Evolutionary conservation across 805 yeast species (phyloP).

Genomic region (Cyberlindnera petersonii): DNA sequence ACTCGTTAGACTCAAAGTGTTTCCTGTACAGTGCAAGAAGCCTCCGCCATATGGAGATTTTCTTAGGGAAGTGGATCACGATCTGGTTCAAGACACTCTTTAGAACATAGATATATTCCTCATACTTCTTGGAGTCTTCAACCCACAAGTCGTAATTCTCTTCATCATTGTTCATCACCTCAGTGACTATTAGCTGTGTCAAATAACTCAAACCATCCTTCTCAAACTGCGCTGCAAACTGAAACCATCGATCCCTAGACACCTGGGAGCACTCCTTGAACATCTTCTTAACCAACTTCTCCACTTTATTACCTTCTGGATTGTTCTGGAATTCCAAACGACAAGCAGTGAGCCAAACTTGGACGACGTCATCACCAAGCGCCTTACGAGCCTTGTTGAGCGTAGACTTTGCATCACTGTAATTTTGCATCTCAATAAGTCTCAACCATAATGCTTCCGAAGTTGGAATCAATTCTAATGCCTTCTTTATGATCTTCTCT

Average conservation of each 20-base stretch:
- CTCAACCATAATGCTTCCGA: conserved; percentile 65
- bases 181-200: conserved; percentile 49
- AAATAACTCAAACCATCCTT: conserved; percentile 41
- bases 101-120: conserved; percentile 18
- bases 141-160: conserved; percentile 26
- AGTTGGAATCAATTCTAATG: conserved; percentile 63
- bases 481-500: conserved; percentile 52
- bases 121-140: conserved; percentile 23
- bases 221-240: conserved; percentile 53
- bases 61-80: conserved; percentile 44
- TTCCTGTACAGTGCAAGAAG: conserved; percentile 36
- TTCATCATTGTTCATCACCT: conserved; percentile 34
- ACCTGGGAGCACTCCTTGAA: conserved; percentile 36
- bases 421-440: conserved; percentile 41
- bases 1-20: conserved; percentile 26
- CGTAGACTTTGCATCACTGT: conserved; percentile 47
- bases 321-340: conserved; percentile 57
- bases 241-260: conserved; percentile 48
- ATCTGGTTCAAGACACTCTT: conserved; percentile 45
- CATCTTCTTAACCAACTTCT: conserved; percentile 47
- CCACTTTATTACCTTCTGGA: conserved; percentile 42
- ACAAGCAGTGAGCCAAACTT: conserved; percentile 68
- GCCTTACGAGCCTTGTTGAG: conserved; percentile 59
- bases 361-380: conserved; percentile 39
- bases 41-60: conserved; percentile 45